Percentiles rank a stretch among this genome's conserved stretches.
phyloP scores from a whole-genome alignment of 805 yeast species.

The Debaryomyces hansenii region DNA sequence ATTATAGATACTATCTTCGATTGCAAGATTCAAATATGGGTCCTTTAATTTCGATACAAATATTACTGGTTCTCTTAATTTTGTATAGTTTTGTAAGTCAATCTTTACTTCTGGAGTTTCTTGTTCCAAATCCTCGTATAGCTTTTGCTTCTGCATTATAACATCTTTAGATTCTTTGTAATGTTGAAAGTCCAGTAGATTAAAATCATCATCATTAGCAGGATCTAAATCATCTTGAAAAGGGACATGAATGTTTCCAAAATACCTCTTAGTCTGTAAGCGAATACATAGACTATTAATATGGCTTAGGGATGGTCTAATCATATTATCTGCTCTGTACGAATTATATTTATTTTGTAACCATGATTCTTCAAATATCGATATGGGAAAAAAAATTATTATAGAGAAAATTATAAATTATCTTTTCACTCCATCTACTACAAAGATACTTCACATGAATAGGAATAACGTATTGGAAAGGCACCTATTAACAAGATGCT shows the following conservation, averaged over 20 bases:
- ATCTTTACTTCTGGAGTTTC: neutral
- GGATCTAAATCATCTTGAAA: constrained; percentile 39
- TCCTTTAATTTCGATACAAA: constrained; percentile 58
- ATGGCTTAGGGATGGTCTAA: neutral
- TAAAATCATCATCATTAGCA: constrained; percentile 34
- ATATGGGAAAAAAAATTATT: neutral
- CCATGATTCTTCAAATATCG: neutral
- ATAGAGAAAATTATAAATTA: neutral
- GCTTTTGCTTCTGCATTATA: neutral
- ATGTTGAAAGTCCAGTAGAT: constrained; percentile 38
- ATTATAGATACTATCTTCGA: constrained; percentile 77
- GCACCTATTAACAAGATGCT: constrained; percentile 46
- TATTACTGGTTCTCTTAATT: constrained; percentile 45
- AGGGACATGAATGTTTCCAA: constrained; percentile 27
- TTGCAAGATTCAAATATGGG: constrained; percentile 76
- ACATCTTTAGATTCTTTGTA: constrained; percentile 33
- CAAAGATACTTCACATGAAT: constrained; percentile 30
- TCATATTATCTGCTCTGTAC: neutral
- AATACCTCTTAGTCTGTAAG: constrained; percentile 1
- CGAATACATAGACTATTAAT: neutral
- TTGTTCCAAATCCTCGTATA: neutral
- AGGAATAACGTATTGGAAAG: constrained; percentile 45
- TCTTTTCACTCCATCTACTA: neutral
- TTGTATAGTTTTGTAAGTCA: neutral
- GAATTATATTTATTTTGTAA: no score